Evolutionary conservation across 2,329 filamentous ascomycete species (phyloP).

Genomic region (Aspergillus arachidicola): DNA sequence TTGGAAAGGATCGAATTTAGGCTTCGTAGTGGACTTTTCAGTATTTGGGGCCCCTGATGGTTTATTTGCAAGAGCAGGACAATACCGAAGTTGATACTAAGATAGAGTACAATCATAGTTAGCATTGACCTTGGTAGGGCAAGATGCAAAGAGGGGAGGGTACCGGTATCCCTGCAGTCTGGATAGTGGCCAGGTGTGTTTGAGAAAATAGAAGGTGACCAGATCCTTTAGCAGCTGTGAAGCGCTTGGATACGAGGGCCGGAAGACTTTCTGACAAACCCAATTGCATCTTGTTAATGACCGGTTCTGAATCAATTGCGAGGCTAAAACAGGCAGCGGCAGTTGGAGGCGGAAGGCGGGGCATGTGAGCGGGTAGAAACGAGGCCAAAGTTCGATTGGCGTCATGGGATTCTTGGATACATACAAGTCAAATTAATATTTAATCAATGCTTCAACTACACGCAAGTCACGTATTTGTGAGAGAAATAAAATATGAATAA

Average conservation of each 20-base stretch:
- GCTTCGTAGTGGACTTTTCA: slow-evolving; percentile 19
- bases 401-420: background rate
- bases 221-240: slow-evolving; percentile 38
- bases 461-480: background rate
- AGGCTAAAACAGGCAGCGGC: slow-evolving; percentile 7
- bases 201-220: slow-evolving; percentile 42
- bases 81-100: slow-evolving; percentile 53
- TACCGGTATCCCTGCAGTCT: slow-evolving; percentile 39
- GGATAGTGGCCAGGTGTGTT: slow-evolving; percentile 43
- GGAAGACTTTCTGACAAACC: slow-evolving; percentile 39
- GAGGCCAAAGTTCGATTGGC: background rate
- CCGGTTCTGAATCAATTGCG: slow-evolving; percentile 4
- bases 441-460: background rate
- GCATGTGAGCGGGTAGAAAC: slow-evolving; percentile 13
- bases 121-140: background rate
- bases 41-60: slow-evolving; percentile 32
- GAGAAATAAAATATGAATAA: background rate
- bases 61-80: slow-evolving; percentile 51
- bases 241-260: slow-evolving; percentile 39
- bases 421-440: background rate
- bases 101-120: background rate
- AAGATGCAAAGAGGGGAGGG: background rate
- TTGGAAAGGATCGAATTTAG: slow-evolving; percentile 49
- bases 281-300: slow-evolving; percentile 33
- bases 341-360: slow-evolving; percentile 15